phyloP scores from a whole-genome alignment of 805 yeast species.

The Ogataea pilisensis region DNA sequence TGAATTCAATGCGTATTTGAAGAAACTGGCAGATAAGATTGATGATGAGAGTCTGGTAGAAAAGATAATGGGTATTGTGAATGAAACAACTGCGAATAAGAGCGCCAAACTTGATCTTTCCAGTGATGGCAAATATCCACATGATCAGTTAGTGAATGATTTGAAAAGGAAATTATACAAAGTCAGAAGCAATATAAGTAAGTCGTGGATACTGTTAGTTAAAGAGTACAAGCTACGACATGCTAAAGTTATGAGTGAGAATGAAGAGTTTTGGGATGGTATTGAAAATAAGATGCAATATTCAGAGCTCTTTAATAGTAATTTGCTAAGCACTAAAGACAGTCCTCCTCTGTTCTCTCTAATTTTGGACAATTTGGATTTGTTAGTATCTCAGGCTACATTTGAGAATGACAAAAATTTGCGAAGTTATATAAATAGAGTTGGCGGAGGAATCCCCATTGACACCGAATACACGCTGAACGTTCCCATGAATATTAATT shows the following conservation, averaged over 20 bases:
- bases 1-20: conserved; percentile 12
- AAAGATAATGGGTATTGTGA: conserved; percentile 1
- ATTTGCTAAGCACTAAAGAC: conserved; percentile 42
- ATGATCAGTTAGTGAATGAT: conserved; percentile 4
- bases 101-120: too few species aligned
- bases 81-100: conserved; percentile 1
- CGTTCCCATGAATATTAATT: conserved; percentile 58
- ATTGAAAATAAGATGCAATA: conserved; percentile 27
- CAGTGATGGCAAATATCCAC: too few species aligned
- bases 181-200: conserved; percentile 33
- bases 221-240: conserved; percentile 40
- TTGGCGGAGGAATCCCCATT: conserved; percentile 81
- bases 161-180: conserved; percentile 16
- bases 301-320: conserved; percentile 40
- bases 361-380: conserved; percentile 43
- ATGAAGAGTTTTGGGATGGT: conserved; percentile 41
- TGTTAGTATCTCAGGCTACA: conserved; percentile 42
- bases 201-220: conserved; percentile 68
- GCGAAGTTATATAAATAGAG: conserved; percentile 57
- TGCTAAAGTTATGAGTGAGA: conserved; percentile 36
- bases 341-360: conserved; percentile 49
- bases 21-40: not conserved
- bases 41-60: not conserved
- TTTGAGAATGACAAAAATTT: conserved; percentile 44
- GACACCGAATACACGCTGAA: conserved; percentile 65